Evolutionary conservation across 148 eudicot species (phyloP), one percentile per base, ranked within the genome.

Genomic region (Silene uniflora): DNA sequence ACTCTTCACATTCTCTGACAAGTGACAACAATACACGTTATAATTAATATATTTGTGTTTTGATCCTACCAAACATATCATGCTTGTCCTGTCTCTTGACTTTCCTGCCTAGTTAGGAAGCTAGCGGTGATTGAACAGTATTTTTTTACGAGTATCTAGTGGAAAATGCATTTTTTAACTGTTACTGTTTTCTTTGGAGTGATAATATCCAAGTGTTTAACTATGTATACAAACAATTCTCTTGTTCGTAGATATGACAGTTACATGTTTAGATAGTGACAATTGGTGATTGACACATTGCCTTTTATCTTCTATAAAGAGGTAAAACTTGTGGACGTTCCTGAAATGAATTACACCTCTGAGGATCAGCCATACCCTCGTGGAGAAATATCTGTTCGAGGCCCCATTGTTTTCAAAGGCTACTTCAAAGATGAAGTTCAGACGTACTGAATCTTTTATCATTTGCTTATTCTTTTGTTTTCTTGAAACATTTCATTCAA

Each of bases 371-470:
- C 97, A 19, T 69, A 89, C 78, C 98, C 98, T 75, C 97, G 98
- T 69, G 98, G 98, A 71, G 98, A 93, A 87, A 93, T 93, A 82
- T 89, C 95, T 83, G 97, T 91, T 49, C 90, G 98, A 74, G 98
- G 98, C 19, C 98, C 94, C 46, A 89, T 77, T 71, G 73, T 93
- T 67, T 93, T 93, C 82, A 83, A 77, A 80, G 98, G 98, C 85
- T 93, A 93, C 88, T 93, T 81, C 68, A 93, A 93, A 83, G 98
- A 93, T 82, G 98, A 93, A 82, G 76, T 86, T 58, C 98, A 91
- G 62, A 93, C 95, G 98, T 93, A 87, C 52, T 32, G 68, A 72
- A 11, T 73, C 64, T 62, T 72, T 16, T 42, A 22, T n/a, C 72
- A 68, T 44, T 68, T 19, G 14, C 72, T 44, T 52, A 29, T 81